phyloP scores from a whole-genome alignment of 2,329 filamentous ascomycete genomes.

The Calonectria fujianensis region DNA sequence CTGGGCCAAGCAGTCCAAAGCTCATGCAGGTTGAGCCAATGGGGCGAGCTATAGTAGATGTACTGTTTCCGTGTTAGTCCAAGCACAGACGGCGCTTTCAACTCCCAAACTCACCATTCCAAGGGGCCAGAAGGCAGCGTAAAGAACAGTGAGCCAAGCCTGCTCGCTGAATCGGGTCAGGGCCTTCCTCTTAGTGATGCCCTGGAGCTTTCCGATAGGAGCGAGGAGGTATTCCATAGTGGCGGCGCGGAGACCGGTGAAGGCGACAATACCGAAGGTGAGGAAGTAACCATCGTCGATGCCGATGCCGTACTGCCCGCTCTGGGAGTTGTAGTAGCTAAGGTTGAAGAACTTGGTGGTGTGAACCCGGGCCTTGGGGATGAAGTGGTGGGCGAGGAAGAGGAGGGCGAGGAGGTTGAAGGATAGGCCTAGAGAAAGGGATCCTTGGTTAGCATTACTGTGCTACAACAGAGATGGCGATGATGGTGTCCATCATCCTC shows the following conservation, averaged over 20 bases:
- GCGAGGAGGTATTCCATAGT: conserved; percentile 91
- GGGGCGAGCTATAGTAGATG: conserved; percentile 84
- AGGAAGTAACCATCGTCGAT: conserved; percentile 89
- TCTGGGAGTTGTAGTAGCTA: conserved; percentile 84
- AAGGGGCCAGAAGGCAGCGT: conserved; percentile 85
- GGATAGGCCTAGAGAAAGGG: conserved; percentile 77
- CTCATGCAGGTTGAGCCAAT: conserved; percentile 84
- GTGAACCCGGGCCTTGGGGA: conserved; percentile 85
- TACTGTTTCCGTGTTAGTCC: conserved; percentile 72
- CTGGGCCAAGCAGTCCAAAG: conserved; percentile 91
- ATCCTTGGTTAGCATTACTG: conserved; percentile 51
- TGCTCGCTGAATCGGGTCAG: conserved; percentile 93
- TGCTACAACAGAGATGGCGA: conserved; percentile 20
- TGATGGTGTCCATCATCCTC: conserved; percentile 30
- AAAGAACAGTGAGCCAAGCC: conserved; percentile 92
- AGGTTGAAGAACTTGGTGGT: conserved; percentile 93
- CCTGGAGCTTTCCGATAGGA: conserved; percentile 83
- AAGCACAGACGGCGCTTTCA: not conserved
- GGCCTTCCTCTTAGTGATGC: conserved; percentile 85
- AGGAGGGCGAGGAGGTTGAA: conserved; percentile 90
- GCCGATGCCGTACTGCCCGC: conserved; percentile 84
- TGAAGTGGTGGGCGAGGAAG: conserved; percentile 86
- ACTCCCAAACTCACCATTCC: conserved; percentile 80
- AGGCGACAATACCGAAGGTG: conserved; percentile 85
- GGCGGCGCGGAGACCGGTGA: conserved; percentile 89